Evolutionary conservation across 1,139 yeast species (phyloP).

Genomic region (Yamadazyma songkhlaensis): DNA sequence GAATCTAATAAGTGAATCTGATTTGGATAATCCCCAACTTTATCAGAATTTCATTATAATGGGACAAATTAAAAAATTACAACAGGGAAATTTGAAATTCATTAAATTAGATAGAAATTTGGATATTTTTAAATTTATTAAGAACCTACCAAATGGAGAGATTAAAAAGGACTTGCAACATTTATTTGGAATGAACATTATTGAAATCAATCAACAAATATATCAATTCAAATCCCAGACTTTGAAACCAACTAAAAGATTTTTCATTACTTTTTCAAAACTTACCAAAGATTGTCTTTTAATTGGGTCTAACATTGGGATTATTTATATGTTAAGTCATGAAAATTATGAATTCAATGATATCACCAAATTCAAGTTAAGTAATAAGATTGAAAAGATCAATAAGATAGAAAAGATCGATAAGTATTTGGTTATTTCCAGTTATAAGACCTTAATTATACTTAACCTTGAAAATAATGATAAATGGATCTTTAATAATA

Average conservation of each 20-base stretch:
- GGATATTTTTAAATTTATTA: slow-evolving; percentile 10
- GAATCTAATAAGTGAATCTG: slow-evolving; percentile 18
- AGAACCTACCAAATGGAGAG: slow-evolving; percentile 15
- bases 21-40: slow-evolving; percentile 17
- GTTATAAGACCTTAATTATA: slow-evolving; percentile 14
- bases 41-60: slow-evolving; percentile 15
- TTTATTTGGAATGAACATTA: slow-evolving; percentile 16
- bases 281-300: slow-evolving; percentile 14
- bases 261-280: slow-evolving; percentile 14
- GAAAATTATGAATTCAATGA: slow-evolving; percentile 10
- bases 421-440: slow-evolving; percentile 13
- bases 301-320: slow-evolving; percentile 15
- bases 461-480: slow-evolving; percentile 11
- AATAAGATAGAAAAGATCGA: slow-evolving; percentile 11
- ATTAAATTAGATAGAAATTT: slow-evolving; percentile 10
- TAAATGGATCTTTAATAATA: slow-evolving; percentile 9
- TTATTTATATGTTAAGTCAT: slow-evolving; percentile 12
- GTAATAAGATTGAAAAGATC: slow-evolving; percentile 14
- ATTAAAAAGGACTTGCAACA: slow-evolving; percentile 16
- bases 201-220: slow-evolving; percentile 3
- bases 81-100: neutral
- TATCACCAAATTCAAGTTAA: slow-evolving; percentile 15
- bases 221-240: slow-evolving; percentile 8
- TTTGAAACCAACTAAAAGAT: slow-evolving; percentile 11
- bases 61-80: slow-evolving; percentile 7